Evolutionary conservation across 78 protist genomes (phyloP), one percentile per base, ranked within the genome.

Genomic region (Dictyostelium citrinum): DNA sequence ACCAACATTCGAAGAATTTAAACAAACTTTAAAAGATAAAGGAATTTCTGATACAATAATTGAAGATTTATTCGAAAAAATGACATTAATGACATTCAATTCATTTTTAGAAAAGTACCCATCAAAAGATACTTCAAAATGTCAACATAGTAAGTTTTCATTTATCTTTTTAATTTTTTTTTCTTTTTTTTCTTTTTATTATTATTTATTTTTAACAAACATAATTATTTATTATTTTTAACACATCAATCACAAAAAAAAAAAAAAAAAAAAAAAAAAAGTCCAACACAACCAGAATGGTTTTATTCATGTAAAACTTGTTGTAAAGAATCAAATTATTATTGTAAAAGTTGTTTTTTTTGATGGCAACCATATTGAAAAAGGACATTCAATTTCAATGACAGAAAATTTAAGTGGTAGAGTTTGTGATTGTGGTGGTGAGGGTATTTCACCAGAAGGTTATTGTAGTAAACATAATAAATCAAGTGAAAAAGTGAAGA

Each of bases 1-100:
- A 11, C 92, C 92, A 64, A 43, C 92, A 16, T 86, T 77, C 29
- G 61, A 86, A 45, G 20, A 12, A 37, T 49, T 86, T 11, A 27
- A 61, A 17, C 45, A 86, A 55, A 76, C 43, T 61, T 51, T 86
- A 41, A 86, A 55, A 55, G 79, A 77, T 41, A 71, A 86, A 22
- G 61, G 24, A 14, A 6, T 55, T 27, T 55, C 64, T 20, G 64
- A 55, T 55, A 5, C 20, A 55, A 55, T 27, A 55, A 0, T 55
- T 16, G 64, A 55, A 20, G n/a, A 55, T 55, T 55, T 55, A 6
- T 55, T 55, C 6, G 64, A 55, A 55, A 55, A 55, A 55, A 55
- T 55, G 64, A 20, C 27, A 55, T 55, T 55, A 20, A 55, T 55
- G 64, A 5, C 64, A 55, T 20, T 55, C 10, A 20, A 0, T 2